Conservation (phyloP, 2,329 filamentous ascomycete genomes). For the Rutstroemia sp. region DNA sequence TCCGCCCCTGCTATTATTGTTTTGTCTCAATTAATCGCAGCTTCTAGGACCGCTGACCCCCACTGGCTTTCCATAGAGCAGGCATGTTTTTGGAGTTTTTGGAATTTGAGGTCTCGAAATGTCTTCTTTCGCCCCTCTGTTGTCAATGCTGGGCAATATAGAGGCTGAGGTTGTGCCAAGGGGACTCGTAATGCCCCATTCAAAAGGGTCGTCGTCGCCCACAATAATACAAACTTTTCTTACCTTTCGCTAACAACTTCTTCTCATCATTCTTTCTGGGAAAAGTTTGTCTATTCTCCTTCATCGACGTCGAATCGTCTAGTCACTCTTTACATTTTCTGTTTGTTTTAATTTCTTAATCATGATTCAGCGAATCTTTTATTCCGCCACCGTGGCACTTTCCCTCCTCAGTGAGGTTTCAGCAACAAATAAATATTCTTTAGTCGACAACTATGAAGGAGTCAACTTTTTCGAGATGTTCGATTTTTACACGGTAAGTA, state of each 20-base stretch:
- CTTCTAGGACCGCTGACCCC: not conserved
- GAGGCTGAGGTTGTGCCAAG: not conserved
- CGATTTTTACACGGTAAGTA: conserved; percentile 42
- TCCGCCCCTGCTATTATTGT: not conserved
- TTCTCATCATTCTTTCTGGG: conserved; percentile 11
- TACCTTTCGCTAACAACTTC: not conserved
- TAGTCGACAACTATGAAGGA: conserved; percentile 32
- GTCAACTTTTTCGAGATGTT: conserved; percentile 40
- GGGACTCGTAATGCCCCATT: not conserved
- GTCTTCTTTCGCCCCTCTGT: not conserved
- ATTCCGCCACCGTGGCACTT: conserved; percentile 3
- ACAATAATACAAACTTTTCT: not conserved
- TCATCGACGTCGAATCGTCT: conserved; percentile 19
- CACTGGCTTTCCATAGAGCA: not conserved
- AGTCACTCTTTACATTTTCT: conserved; percentile 18
- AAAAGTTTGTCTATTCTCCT: not conserved
- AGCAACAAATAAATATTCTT: conserved; percentile 8
- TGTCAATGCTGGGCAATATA: not conserved
- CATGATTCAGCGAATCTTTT: conserved; percentile 9
- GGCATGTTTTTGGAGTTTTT: not conserved
- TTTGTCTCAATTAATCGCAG: not conserved
- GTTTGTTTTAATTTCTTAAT: conserved; percentile 13
- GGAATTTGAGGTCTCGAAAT: not conserved
- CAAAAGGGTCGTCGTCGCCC: conserved; percentile 7
- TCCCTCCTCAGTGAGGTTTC: conserved; percentile 11